Evolutionary conservation across 257 asterid species (phyloP).

Genomic region (Ocimum tenuiflorum): DNA sequence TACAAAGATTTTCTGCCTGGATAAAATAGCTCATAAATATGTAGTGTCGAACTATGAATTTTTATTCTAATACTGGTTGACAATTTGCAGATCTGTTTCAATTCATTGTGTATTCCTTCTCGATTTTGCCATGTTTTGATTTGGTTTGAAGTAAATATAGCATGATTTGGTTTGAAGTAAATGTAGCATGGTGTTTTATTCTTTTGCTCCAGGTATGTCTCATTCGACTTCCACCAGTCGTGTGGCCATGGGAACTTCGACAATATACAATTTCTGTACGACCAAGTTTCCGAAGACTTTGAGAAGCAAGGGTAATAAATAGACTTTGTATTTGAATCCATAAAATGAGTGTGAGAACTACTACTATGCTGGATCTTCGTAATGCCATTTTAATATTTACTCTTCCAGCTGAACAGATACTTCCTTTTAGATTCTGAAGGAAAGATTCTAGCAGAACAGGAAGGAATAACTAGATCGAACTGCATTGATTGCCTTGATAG

Average conservation of each 20-base stretch:
- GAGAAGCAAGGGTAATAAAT: constrained; percentile 78
- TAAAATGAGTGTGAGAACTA: constrained; percentile 20
- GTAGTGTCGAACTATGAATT: background rate
- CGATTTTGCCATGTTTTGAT: constrained; percentile 5
- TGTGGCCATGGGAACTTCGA: constrained; percentile 83
- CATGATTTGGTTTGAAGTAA: constrained; percentile 5
- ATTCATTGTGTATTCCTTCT: constrained; percentile 8
- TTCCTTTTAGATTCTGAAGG: constrained; percentile 75
- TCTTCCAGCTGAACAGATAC: constrained; percentile 96
- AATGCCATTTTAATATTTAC: constrained; percentile 50
- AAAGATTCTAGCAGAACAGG: constrained; percentile 62
- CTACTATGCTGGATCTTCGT: constrained; percentile 36
- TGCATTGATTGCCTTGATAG: constrained; percentile 98
- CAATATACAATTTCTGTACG: constrained; percentile 67
- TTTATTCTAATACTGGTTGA: background rate
- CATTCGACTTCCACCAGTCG: constrained; percentile 84
- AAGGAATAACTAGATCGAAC: constrained; percentile 75
- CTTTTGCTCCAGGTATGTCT: constrained; percentile 55
- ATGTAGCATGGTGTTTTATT: constrained; percentile 11
- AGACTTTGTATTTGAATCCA: constrained; percentile 14
- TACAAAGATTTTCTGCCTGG: background rate
- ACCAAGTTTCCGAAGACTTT: constrained; percentile 61
- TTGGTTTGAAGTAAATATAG: constrained; percentile 7
- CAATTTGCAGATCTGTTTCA: constrained; percentile 8
- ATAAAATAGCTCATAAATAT: constrained; percentile 1